Evolutionary conservation across 108 stramenopile genomes (phyloP), one percentile per base, ranked within the genome.

Genomic region (Phaeodactylum tricornutum): DNA sequence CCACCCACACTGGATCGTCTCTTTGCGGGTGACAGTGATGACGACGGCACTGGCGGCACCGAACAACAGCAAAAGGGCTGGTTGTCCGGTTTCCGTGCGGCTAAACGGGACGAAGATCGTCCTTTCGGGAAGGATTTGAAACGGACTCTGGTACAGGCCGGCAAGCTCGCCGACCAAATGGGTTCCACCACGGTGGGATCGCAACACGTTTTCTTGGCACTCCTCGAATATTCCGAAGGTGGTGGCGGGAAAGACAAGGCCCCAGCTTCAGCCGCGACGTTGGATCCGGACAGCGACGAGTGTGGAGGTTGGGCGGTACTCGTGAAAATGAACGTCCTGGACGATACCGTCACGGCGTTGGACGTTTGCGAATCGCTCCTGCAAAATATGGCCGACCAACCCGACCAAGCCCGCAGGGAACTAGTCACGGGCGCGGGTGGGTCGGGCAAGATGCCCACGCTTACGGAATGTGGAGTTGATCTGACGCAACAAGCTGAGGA

Each of bases 291-390:
- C 22, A 17, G 33, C 35, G 26, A 65, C 64, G n/a, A 45, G 58
- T 60, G 58, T 36, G 79, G 77, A 12, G 74, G 73, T 0, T 67
- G 64, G 40, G 75, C 66, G 9, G 67, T 81, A 29, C 58, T 88
- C 44, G 44, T 72, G 15, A 53, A 71, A 16, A 75, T 81, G 65
- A 77, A 82, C 43, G 70, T 61, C 42, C 38, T 71, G 20, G 71
- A 70, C 26, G 24, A 47, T 12, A 37, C 48, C 2, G 63, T 75
- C 53, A 49, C 66, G 19, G 59, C 74, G 12, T 55, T 74, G 4
- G 79, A 83, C 36, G 70, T 84, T 36, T 84, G 82, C 51, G 56
- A 69, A 11, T 53, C 79, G 17, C 61, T 88, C 24, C 35, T 85
- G n/a, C 53, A 49, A 43, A 68, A 81, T 31, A 45, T 90, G 24